Base-by-base conservation (phyloP, 2,329 filamentous ascomycete genomes). In the Calonectria leucothoes region DNA sequence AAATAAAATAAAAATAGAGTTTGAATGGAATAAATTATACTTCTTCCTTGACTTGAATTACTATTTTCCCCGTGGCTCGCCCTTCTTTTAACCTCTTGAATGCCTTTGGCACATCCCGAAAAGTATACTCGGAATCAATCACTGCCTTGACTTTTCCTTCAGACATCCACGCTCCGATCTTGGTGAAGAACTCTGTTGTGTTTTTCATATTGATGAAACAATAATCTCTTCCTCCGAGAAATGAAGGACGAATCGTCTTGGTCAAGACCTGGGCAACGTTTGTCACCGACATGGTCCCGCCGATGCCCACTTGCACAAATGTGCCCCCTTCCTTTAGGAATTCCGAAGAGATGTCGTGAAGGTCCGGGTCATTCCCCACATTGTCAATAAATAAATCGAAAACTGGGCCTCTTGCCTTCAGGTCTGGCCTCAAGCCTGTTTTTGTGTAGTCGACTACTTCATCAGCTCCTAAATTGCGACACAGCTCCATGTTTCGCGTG, bases 401-500 rank as follows among this genome's bases (percentile, higher is more conserved):
- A 20, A 63, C 25, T 14, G 42, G 48, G 2, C 45, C 65, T 52
- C 55, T 45, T 12, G 29, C 35, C 45, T 64, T 68, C 49, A 71
- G 25, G 8, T 42, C 31, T 17, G 64, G 33, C n/a, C 63, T 42
- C 12, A 71, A 2, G 7, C 68, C 42, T 8, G 25, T n/a, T 25
- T 63, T 63, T 27, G 55, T 71, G 20, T 71, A 71, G 48, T 71
- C 64, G n/a, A 71, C 4, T 6, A 71, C 70, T 17, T 71, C 64
- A 20, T 71, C 70, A 6, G 64, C 64, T 20, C 70, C 85, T 7
- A 87, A 79, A 0, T 59, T 35, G 10, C 68, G 75, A 51, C 84
- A 81, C 17, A 86, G 81, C 20, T 80, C 77, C 12, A 72, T 73
- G 70, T 86, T 86, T 4, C 29, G 67, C 10, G 80, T 80, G 20